Percentiles rank a stretch among this genome's conserved stretches.
These are phyloP conservation scores for Dendrobium chrysotoxum DNA, from an alignment of 106 monocot species.

Conservation along the genomic window DNA sequence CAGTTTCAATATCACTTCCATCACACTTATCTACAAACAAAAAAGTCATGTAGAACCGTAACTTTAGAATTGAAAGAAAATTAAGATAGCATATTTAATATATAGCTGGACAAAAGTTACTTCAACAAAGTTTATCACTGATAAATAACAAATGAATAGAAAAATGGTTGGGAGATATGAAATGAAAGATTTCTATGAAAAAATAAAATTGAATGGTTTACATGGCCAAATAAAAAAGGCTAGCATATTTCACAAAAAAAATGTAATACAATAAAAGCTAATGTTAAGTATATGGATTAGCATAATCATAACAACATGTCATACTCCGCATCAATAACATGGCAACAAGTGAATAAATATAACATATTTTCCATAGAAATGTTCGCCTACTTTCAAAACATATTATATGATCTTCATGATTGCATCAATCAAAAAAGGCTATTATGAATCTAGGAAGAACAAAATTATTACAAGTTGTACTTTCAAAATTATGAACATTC, in stretches of 20 bases:
- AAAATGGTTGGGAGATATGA: background rate
- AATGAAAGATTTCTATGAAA: background rate
- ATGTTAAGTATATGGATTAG: background rate
- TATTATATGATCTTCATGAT: background rate
- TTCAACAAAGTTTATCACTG: slow-evolving; percentile 1
- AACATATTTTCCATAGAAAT: background rate
- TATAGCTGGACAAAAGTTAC: background rate
- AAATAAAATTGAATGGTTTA: background rate
- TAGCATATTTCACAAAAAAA: background rate
- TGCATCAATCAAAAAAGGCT: background rate
- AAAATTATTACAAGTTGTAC: too few species aligned
- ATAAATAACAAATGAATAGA: background rate
- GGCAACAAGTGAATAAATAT: background rate
- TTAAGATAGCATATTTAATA: background rate
- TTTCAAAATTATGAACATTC: too few species aligned
- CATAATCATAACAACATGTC: background rate
- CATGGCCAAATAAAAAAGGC: background rate
- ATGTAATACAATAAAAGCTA: background rate
- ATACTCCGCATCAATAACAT: background rate
- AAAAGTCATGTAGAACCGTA: slow-evolving; percentile 7
- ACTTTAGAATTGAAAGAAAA: background rate
- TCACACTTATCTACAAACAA: slow-evolving; percentile 61
- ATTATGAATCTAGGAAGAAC: background rate
- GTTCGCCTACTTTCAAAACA: background rate
- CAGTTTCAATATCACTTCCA: slow-evolving; percentile 54